Base-by-base conservation (phyloP, 495 filamentous ascomycete species). In the Usnea hakonensis region DNA sequence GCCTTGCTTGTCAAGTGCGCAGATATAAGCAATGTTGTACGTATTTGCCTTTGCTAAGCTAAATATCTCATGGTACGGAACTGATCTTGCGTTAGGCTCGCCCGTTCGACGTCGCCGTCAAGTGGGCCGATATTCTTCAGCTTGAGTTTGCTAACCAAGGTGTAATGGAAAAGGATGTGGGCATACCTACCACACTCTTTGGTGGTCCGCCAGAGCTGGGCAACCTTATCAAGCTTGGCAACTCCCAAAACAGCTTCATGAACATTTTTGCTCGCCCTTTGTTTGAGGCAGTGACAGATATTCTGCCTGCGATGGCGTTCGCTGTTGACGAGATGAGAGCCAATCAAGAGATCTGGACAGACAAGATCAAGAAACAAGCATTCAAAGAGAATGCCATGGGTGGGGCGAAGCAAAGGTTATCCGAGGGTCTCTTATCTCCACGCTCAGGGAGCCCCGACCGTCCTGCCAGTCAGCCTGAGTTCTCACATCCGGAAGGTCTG, bases 11-110 rank as follows among this genome's bases (percentile, higher is more conserved):
- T 98, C 75, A 98, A 98, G 70, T 97, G 94, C 72, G 94, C 94
- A 33, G 94, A 98, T 71, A 97, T 98, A 71, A 96, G 94, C 75
- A 98, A 98, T 71, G 95, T 98, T 68, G 90, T 91, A 80, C 69
- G 83, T 81, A 17, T 7, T 41, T n/a, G n/a, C n/a, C n/a, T 19
- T 32, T 21, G 46, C 38, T 32, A 17, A 26, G 14, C 37, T 57
- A 14, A 55, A 56, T 13, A 40, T 37, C 23, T 33, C 38, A 52
- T 32, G n/a, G n/a, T 56, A 57, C 62, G 70, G 8, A 30, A 10
- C 73, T 76, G 71, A 77, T 55, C 58, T 28, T 69, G 41, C 14
- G 50, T 23, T 65, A 92, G 89, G 90, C 92, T 37, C 86, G 92
- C 60, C 86, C 85, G 61, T 91, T 92, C 74, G 82, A 87, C 38